A percentile compares a stretch with the other conserved stretches of the same genome.
Evolutionary conservation across 345 rosid species (phyloP).

Genomic region (Anacardium occidentale): DNA sequence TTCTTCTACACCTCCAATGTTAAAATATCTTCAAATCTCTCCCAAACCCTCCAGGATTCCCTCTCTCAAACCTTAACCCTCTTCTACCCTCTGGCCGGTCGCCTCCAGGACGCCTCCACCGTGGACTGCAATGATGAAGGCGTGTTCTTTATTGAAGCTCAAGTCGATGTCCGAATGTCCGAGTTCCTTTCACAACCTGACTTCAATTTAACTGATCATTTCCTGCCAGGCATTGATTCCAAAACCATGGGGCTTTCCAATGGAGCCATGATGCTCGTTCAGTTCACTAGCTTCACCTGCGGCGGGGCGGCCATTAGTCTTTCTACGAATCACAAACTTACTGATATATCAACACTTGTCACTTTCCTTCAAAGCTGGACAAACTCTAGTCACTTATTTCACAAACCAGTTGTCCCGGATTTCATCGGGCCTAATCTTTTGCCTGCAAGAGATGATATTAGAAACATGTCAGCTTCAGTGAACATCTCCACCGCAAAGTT

Average conservation of each 20-base stretch:
- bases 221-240: conserved; percentile 5
- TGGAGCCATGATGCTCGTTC: conserved; percentile 13
- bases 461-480: conserved; percentile 3
- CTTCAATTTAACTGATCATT: background rate
- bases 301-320: conserved; percentile 20
- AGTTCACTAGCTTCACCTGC: conserved; percentile 20
- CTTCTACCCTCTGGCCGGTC: conserved; percentile 29
- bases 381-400: background rate
- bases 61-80: conserved; percentile 19
- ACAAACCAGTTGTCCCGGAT: background rate
- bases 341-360: conserved; percentile 14
- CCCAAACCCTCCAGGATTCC: conserved; percentile 16
- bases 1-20: conserved; percentile 17
- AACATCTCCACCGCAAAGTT: conserved; percentile 6
- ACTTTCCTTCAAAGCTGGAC: conserved; percentile 17
- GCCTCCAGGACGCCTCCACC: conserved; percentile 1
- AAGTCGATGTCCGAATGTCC: background rate
- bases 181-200: conserved; percentile 15
- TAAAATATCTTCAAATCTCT: background rate
- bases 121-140: conserved; percentile 31
- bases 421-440: conserved; percentile 9
- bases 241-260: conserved; percentile 4
- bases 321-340: conserved; percentile 18
- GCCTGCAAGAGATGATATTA: conserved; percentile 13
- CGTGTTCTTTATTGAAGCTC: conserved; percentile 21